Percentiles rank a stretch among this genome's conserved stretches.
phyloP scores from a whole-genome alignment of 2,329 filamentous ascomycete genomes.

The Diplodia scrobiculata region DNA sequence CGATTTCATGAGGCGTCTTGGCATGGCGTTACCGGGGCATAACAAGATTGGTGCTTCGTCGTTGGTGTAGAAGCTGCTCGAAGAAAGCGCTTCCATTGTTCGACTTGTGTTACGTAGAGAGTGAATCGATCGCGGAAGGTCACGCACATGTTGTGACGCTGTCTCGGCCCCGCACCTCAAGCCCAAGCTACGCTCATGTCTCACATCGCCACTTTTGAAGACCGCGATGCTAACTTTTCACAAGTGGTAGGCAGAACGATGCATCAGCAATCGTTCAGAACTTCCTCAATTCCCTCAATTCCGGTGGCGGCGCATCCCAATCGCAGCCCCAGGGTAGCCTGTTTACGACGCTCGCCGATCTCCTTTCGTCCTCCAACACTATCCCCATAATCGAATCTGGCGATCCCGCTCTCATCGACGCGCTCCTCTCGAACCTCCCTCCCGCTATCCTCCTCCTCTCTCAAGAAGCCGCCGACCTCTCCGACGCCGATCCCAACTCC shows the following conservation, averaged over 20 bases:
- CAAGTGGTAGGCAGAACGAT: constrained; percentile 51
- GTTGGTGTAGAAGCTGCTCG: not conserved
- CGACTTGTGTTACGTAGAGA: constrained; percentile 20
- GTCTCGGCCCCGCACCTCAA: constrained; percentile 20
- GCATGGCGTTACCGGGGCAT: constrained; percentile 28
- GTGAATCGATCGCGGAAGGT: constrained; percentile 25
- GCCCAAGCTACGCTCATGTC: constrained; percentile 12
- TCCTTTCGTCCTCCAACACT: constrained; percentile 76
- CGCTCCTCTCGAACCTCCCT: constrained; percentile 76
- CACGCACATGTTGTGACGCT: not conserved
- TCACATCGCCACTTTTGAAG: not conserved
- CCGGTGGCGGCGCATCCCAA: constrained; percentile 50
- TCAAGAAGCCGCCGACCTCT: constrained; percentile 64
- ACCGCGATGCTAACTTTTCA: constrained; percentile 9
- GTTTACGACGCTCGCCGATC: constrained; percentile 82
- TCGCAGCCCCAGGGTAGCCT: constrained; percentile 53
- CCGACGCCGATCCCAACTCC: constrained; percentile 66
- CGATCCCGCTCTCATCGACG: constrained; percentile 66
- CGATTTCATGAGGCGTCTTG: constrained; percentile 30
- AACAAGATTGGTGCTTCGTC: constrained; percentile 18
- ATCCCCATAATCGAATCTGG: constrained; percentile 73
- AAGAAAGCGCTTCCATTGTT: not conserved
- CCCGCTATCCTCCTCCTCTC: constrained; percentile 75
- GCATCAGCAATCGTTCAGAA: constrained; percentile 80
- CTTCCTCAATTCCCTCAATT: constrained; percentile 80